Evolutionary conservation across 2,329 filamentous ascomycete species (phyloP).

Genomic region (Podosphaera aphanis): DNA sequence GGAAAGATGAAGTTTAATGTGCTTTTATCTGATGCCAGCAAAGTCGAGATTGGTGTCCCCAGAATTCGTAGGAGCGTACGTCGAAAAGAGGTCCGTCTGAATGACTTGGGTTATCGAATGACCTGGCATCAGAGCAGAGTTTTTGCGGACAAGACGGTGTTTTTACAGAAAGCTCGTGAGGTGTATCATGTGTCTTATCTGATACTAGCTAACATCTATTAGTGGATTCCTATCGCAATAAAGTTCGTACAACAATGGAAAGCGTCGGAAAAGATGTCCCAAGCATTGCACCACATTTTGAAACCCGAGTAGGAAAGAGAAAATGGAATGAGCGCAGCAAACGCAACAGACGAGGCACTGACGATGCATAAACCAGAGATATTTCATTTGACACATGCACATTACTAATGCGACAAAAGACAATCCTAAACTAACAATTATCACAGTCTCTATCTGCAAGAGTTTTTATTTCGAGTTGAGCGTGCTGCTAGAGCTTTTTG

Average conservation of each 20-base stretch:
- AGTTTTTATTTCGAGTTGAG: too few species aligned
- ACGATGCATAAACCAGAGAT: background rate
- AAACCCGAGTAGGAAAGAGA: conserved; percentile 70
- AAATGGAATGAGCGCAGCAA: conserved; percentile 39
- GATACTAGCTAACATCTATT: background rate
- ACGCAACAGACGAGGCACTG: conserved; percentile 11
- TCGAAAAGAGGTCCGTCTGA: conserved; percentile 68
- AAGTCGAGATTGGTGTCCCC: conserved; percentile 51
- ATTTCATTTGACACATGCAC: background rate
- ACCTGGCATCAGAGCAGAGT: conserved; percentile 88
- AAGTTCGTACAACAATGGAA: conserved; percentile 65
- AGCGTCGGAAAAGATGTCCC: conserved; percentile 52
- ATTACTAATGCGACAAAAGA: background rate
- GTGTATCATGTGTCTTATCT: conserved; percentile 19
- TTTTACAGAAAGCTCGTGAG: conserved; percentile 72
- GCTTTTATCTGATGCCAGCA: conserved; percentile 42
- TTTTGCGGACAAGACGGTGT: conserved; percentile 66
- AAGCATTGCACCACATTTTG: conserved; percentile 60
- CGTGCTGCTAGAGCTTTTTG: too few species aligned
- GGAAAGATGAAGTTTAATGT: conserved; percentile 33
- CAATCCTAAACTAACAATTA: too few species aligned
- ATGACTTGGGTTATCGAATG: conserved; percentile 86
- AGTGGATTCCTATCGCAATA: conserved; percentile 91
- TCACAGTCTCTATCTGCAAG: too few species aligned
- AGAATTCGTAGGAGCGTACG: conserved; percentile 45